Evolutionary conservation across 208 protist species (phyloP).

Genomic region (Trypanosoma conorhini): DNA sequence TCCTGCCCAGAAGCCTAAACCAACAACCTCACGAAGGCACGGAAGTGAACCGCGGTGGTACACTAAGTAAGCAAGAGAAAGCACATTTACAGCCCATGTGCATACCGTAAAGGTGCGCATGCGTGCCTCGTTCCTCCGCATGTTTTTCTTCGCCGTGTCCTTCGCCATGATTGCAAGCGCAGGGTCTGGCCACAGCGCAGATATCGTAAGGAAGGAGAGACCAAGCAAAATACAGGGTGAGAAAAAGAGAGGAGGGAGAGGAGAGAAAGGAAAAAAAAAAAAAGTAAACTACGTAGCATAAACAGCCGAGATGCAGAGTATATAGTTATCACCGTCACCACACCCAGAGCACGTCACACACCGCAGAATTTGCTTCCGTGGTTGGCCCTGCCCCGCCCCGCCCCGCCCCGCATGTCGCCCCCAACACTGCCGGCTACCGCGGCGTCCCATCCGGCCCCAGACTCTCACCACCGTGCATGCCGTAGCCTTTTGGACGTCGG

Average conservation of each 20-base stretch:
- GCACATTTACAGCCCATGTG: conserved; percentile 57
- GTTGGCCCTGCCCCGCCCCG: too few species aligned
- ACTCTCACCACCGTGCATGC: not conserved
- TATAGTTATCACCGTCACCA: too few species aligned
- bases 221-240: too few species aligned
- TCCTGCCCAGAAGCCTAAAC: conserved; percentile 72
- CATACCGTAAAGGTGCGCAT: conserved; percentile 75
- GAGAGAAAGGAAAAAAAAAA: too few species aligned
- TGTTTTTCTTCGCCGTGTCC: conserved; percentile 87
- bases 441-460: not conserved
- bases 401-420: too few species aligned
- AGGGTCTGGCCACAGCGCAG: too few species aligned
- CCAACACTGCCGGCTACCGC: not conserved
- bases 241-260: too few species aligned
- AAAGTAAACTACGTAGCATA: too few species aligned
- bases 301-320: too few species aligned
- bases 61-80: conserved; percentile 59
- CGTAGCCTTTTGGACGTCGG: conserved; percentile 45
- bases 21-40: conserved; percentile 46
- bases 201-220: too few species aligned
- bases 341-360: too few species aligned
- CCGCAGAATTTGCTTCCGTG: too few species aligned
- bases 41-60: conserved; percentile 67
- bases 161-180: conserved; percentile 60
- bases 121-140: conserved; percentile 55